These are phyloP conservation scores for Pichia sp. DNA, from an alignment of 1,139 yeast genomes.

Conservation along the genomic window DNA sequence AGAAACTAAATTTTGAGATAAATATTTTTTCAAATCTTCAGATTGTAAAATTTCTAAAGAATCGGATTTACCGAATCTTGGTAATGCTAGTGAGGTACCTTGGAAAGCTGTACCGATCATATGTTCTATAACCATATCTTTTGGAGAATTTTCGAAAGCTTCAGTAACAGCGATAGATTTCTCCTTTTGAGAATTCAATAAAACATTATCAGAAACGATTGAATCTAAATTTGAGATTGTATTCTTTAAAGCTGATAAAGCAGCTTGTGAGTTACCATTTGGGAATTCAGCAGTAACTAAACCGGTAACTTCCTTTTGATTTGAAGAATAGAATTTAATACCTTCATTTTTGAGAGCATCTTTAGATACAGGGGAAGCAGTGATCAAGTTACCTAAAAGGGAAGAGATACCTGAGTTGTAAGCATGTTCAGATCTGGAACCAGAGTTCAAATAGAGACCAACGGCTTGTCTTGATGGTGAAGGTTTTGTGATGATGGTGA, in stretches of 20 bases:
- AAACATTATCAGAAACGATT: slow-evolving; percentile 20
- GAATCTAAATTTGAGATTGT: slow-evolving; percentile 18
- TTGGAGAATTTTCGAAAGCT: slow-evolving; percentile 40
- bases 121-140: slow-evolving; percentile 56
- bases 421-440: slow-evolving; percentile 71
- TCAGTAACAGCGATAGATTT: slow-evolving; percentile 33
- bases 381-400: slow-evolving; percentile 48
- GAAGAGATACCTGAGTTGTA: slow-evolving; percentile 76
- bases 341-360: slow-evolving; percentile 31
- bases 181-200: slow-evolving; percentile 24
- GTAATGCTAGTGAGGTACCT: slow-evolving; percentile 71
- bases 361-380: slow-evolving; percentile 30
- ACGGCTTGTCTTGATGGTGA: slow-evolving; percentile 53
- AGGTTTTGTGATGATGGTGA: slow-evolving; percentile 62
- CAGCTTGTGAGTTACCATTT: slow-evolving; percentile 25
- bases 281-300: slow-evolving; percentile 26
- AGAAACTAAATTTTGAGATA: slow-evolving; percentile 49
- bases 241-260: slow-evolving; percentile 21
- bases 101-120: slow-evolving; percentile 78
- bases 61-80: slow-evolving; percentile 65
- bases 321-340: slow-evolving; percentile 29
- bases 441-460: slow-evolving; percentile 68
- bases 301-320: slow-evolving; percentile 30
- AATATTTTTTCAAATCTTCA: slow-evolving; percentile 51
- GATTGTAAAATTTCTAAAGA: slow-evolving; percentile 49